Evolutionary conservation across 2,329 filamentous ascomycete genomes (phyloP).

Genomic region (Colletotrichum truncatum): DNA sequence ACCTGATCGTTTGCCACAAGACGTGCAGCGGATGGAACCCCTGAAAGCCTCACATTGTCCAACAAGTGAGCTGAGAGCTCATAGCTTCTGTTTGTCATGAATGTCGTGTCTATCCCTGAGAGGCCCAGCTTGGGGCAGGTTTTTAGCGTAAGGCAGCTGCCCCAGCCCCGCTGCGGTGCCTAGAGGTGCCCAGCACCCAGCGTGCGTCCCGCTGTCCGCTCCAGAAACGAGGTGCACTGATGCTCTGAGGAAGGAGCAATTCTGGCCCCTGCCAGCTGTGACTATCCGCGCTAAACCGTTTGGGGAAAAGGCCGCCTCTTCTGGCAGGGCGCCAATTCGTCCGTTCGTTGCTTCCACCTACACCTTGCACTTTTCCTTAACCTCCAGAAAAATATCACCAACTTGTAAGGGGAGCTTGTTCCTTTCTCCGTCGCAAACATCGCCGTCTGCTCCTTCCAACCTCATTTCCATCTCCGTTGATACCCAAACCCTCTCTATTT

Average conservation of each 20-base stretch:
- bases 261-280: constrained; percentile 22
- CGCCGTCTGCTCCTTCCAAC: constrained; percentile 25
- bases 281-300: constrained; percentile 17
- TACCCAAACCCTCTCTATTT: constrained; percentile 23
- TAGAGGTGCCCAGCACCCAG: constrained; percentile 15
- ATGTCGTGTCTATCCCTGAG: constrained; percentile 26
- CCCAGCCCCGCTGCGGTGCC: constrained; percentile 22
- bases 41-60: neutral
- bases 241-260: constrained; percentile 19
- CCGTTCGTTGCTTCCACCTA: constrained; percentile 29
- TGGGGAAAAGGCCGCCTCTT: constrained; percentile 23
- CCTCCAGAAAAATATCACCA: constrained; percentile 34
- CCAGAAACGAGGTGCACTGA: neutral
- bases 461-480: constrained; percentile 32
- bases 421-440: constrained; percentile 32
- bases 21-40: neutral
- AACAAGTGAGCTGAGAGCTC: constrained; percentile 14
- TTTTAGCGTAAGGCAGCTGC: constrained; percentile 18
- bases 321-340: constrained; percentile 32
- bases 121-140: constrained; percentile 24
- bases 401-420: constrained; percentile 32
- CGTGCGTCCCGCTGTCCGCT: constrained; percentile 5
- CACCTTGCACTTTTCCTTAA: constrained; percentile 31
- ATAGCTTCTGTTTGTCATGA: neutral
- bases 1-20: neutral